Conservation (phyloP, 768 basidiomycete species). For the Myochromella boudieri region DNA sequence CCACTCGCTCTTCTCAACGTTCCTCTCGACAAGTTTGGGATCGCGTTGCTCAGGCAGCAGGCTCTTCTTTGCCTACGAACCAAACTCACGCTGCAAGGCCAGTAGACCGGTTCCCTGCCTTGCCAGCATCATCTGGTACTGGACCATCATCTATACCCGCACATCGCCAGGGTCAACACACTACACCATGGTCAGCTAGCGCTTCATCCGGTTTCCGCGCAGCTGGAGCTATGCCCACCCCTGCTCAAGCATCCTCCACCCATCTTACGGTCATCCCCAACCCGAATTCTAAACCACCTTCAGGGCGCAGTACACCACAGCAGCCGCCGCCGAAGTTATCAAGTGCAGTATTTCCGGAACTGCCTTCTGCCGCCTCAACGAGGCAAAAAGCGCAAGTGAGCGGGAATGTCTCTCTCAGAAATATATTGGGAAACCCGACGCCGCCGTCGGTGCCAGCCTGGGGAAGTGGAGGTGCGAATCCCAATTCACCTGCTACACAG, state of each 20-base stretch:
- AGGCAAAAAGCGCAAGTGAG: conserved; percentile 47
- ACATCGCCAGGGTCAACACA: conserved; percentile 47
- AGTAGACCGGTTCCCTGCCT: conserved; percentile 35
- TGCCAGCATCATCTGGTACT: conserved; percentile 19
- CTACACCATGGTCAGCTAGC: conserved; percentile 61
- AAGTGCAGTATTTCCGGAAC: conserved; percentile 63
- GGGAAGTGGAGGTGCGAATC: conserved; percentile 14
- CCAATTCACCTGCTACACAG: conserved; percentile 9
- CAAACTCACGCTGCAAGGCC: conserved; percentile 20
- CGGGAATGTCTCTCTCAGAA: conserved; percentile 66
- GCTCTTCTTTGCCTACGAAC: conserved; percentile 36
- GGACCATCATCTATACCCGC: conserved; percentile 21
- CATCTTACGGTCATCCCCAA: conserved; percentile 20
- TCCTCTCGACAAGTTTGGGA: conserved; percentile 78
- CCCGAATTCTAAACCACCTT: conserved; percentile 15
- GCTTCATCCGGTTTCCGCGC: conserved; percentile 23
- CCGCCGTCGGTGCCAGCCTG: too few species aligned
- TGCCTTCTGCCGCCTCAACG: conserved; percentile 47
- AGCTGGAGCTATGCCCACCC: conserved; percentile 23
- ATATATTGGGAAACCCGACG: conserved; percentile 57
- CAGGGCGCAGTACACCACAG: conserved; percentile 16
- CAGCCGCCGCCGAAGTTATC: conserved; percentile 47
- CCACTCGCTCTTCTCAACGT: conserved; percentile 52
- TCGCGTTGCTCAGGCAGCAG: conserved; percentile 82
- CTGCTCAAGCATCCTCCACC: conserved; percentile 23